These are phyloP conservation scores for Collybia mongolica DNA, from an alignment of 768 basidiomycete species.

Conservation along the genomic window DNA sequence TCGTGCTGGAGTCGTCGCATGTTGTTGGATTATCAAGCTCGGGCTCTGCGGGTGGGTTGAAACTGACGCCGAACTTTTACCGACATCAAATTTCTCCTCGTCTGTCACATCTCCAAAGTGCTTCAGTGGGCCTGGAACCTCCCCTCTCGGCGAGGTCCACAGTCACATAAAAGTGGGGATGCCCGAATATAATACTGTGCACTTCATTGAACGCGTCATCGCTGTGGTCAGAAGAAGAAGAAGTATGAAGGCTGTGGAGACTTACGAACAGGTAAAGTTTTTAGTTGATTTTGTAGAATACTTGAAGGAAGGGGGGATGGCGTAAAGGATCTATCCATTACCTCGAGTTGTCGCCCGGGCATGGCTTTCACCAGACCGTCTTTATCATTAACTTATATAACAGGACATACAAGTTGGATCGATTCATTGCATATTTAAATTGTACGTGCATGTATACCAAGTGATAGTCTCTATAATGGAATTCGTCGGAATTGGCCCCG, in stretches of 20 bases:
- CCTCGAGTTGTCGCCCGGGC: no score
- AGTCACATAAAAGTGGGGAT: background rate
- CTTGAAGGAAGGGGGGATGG: constrained; percentile 28
- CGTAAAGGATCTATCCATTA: background rate
- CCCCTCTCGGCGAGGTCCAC: background rate
- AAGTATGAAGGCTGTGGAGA: constrained; percentile 91
- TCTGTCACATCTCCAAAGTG: background rate
- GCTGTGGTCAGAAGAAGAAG: constrained; percentile 69
- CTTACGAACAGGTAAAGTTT: constrained; percentile 88
- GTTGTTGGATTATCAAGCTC: constrained; percentile 90
- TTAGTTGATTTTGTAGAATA: constrained; percentile 74
- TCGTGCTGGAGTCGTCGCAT: constrained; percentile 87
- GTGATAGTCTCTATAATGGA: no score
- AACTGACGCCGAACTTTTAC: constrained; percentile 5
- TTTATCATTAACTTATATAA: constrained; percentile 12
- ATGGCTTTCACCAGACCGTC: background rate
- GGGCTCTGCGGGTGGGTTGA: constrained; percentile 80
- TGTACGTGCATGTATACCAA: no score
- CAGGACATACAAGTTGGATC: no score
- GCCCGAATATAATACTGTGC: constrained; percentile 39
- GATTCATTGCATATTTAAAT: no score
- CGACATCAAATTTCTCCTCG: background rate
- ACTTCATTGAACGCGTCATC: constrained; percentile 73
- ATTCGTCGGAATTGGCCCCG: no score
- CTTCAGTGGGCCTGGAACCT: background rate